Conservation (phyloP, 495 filamentous ascomycete species). For the Penicilliopsis zonata region DNA sequence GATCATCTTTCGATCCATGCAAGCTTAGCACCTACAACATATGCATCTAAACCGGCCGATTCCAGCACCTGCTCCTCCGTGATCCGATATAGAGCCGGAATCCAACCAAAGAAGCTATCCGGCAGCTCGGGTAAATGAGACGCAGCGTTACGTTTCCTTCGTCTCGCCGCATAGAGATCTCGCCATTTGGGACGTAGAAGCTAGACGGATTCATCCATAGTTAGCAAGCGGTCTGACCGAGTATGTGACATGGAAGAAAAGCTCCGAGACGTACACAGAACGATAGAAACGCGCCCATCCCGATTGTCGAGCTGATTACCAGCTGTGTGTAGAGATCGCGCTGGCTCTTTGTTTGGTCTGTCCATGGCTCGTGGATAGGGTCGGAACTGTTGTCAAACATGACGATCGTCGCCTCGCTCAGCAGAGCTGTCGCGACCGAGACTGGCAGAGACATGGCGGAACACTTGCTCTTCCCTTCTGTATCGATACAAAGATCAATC, state of each 20-base stretch:
- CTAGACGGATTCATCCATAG: slow-evolving; percentile 23
- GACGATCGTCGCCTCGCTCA: slow-evolving; percentile 9
- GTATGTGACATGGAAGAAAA: slow-evolving; percentile 1
- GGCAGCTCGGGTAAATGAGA: slow-evolving; percentile 73
- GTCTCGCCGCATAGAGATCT: slow-evolving; percentile 81
- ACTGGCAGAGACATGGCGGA: slow-evolving; percentile 27
- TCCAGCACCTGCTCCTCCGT: slow-evolving; percentile 81
- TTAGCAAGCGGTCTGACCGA: too few species aligned
- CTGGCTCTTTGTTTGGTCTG: slow-evolving; percentile 23
- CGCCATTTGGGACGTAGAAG: slow-evolving; percentile 86
- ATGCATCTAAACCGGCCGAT: slow-evolving; percentile 90
- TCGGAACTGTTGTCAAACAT: not conserved
- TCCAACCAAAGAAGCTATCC: slow-evolving; percentile 86
- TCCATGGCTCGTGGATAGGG: slow-evolving; percentile 17
- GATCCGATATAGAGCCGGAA: slow-evolving; percentile 75
- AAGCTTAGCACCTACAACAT: slow-evolving; percentile 53
- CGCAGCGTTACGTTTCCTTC: slow-evolving; percentile 54
- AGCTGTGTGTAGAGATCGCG: slow-evolving; percentile 49
- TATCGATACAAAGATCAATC: too few species aligned
- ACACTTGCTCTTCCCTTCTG: too few species aligned
- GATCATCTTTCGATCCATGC: slow-evolving; percentile 1
- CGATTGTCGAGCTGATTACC: slow-evolving; percentile 43
- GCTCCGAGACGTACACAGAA: slow-evolving; percentile 43
- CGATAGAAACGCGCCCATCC: slow-evolving; percentile 45
- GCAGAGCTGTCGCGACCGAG: slow-evolving; percentile 15